Percentiles rank a stretch among this genome's conserved stretches.
Conservation (phyloP, 768 basidiomycete species). For the Lyophyllum semitale region DNA sequence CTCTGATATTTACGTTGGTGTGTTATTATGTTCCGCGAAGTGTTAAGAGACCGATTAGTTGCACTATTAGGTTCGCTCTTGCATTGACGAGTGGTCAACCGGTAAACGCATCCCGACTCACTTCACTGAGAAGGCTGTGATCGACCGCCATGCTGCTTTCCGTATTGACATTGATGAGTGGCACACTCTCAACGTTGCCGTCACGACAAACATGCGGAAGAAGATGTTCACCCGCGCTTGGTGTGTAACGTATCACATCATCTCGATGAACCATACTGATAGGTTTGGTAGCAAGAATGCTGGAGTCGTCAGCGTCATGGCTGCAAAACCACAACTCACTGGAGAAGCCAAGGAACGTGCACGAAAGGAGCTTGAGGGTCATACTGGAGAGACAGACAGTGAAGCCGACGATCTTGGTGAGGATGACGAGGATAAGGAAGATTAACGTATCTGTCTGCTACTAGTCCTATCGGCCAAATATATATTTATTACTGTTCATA, state of each 20-base stretch:
- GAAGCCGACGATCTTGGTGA: background rate
- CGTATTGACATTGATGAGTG: background rate
- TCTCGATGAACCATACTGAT: background rate
- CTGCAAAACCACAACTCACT: background rate
- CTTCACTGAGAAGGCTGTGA: background rate
- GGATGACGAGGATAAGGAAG: background rate
- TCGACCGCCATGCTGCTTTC: background rate
- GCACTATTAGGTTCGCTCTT: background rate
- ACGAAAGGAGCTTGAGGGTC: constrained; percentile 8
- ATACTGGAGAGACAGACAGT: constrained; percentile 15
- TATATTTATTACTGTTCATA: background rate
- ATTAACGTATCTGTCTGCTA: background rate
- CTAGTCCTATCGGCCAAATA: background rate
- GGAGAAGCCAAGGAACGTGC: constrained; percentile 6
- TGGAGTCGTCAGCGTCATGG: background rate
- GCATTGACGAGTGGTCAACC: background rate
- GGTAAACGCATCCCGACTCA: background rate
- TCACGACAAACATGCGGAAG: constrained; percentile 1
- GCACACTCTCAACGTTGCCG: background rate
- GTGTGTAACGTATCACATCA: background rate
- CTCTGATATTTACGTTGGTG: background rate
- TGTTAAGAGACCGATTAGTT: background rate
- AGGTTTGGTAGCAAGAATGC: background rate
- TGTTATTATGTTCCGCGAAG: background rate
- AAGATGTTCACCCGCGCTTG: constrained; percentile 1